Evolutionary conservation across 495 filamentous ascomycete species (phyloP).

Genomic region (Xanthoparmelia taractica): DNA sequence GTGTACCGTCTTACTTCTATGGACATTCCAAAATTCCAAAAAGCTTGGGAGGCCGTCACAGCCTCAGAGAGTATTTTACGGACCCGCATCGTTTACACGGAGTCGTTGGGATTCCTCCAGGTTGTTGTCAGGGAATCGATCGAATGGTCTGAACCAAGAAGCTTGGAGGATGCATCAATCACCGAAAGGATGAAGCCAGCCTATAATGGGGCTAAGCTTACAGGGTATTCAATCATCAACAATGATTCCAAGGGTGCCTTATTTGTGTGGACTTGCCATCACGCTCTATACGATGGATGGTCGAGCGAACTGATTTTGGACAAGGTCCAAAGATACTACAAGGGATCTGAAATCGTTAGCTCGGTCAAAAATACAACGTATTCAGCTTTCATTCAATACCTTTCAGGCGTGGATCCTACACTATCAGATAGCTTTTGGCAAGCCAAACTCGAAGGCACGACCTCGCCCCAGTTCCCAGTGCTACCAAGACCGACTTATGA

Average conservation of each 20-base stretch:
- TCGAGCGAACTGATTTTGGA: constrained; percentile 50
- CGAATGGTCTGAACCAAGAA: constrained; percentile 30
- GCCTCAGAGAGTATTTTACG: constrained; percentile 46
- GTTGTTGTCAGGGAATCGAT: constrained; percentile 47
- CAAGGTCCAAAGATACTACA: constrained; percentile 31
- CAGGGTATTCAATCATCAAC: constrained; percentile 47
- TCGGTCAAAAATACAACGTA: neutral
- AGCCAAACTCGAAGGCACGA: constrained; percentile 42
- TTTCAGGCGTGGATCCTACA: constrained; percentile 32
- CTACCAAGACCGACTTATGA: constrained; percentile 49
- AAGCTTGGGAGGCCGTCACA: constrained; percentile 46
- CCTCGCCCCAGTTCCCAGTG: constrained; percentile 49
- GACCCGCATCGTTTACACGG: constrained; percentile 48
- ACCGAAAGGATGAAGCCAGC: neutral
- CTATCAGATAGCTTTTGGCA: constrained; percentile 41
- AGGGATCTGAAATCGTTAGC: neutral
- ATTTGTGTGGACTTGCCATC: constrained; percentile 58
- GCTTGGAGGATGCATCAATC: neutral
- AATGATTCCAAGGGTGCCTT: constrained; percentile 31
- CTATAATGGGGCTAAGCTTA: constrained; percentile 40
- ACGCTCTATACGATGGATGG: constrained; percentile 65
- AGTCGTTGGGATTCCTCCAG: constrained; percentile 42
- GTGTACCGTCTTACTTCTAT: constrained; percentile 40
- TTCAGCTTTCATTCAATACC: constrained; percentile 37
- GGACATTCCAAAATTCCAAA: constrained; percentile 43